Conservation (phyloP, 495 filamentous ascomycete genomes). For the Astrocystis sublimbata region DNA sequence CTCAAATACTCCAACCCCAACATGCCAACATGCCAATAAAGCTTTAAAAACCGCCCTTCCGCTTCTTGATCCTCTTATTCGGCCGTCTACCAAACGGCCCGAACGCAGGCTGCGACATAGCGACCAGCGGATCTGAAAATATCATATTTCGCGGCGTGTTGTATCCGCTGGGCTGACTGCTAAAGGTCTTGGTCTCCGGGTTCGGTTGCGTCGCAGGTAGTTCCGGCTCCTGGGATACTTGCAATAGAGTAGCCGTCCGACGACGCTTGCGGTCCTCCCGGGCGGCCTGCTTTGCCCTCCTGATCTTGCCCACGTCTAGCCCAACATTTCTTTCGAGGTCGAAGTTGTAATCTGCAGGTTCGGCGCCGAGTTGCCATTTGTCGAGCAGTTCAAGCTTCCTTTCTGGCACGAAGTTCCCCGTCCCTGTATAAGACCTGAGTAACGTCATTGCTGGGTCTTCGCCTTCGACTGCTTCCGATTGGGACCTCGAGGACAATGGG, state of each 20-base stretch:
- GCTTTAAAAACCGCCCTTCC: slow-evolving; percentile 32
- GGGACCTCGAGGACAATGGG: slow-evolving; percentile 12
- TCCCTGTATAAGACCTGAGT: slow-evolving; percentile 31
- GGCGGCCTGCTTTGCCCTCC: slow-evolving; percentile 26
- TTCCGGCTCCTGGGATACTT: slow-evolving; percentile 23
- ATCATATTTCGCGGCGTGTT: slow-evolving; percentile 24
- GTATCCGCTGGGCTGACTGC: slow-evolving; percentile 21
- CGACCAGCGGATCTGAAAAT: slow-evolving; percentile 23
- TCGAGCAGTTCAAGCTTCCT: slow-evolving; percentile 31
- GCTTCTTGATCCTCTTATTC: slow-evolving; percentile 34
- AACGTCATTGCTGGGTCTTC: slow-evolving; percentile 34
- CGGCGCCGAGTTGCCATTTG: slow-evolving; percentile 31
- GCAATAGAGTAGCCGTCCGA: slow-evolving; percentile 27
- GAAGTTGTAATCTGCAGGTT: slow-evolving; percentile 27
- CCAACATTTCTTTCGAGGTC: slow-evolving; percentile 28
- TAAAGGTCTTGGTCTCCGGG: slow-evolving; percentile 22
- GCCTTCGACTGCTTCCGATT: slow-evolving; percentile 10
- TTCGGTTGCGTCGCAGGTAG: slow-evolving; percentile 32
- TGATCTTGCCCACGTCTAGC: slow-evolving; percentile 23
- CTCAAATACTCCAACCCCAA: neutral
- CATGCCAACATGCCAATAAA: neutral
- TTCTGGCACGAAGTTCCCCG: slow-evolving; percentile 25
- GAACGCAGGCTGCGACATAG: slow-evolving; percentile 45
- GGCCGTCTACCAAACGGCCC: slow-evolving; percentile 39
- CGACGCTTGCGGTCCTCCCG: slow-evolving; percentile 29